Percentiles rank a stretch among this genome's conserved stretches.
Conservation (phyloP, 192 early-diverging fungal genomes). For the Pilobolus umbonatus region DNA sequence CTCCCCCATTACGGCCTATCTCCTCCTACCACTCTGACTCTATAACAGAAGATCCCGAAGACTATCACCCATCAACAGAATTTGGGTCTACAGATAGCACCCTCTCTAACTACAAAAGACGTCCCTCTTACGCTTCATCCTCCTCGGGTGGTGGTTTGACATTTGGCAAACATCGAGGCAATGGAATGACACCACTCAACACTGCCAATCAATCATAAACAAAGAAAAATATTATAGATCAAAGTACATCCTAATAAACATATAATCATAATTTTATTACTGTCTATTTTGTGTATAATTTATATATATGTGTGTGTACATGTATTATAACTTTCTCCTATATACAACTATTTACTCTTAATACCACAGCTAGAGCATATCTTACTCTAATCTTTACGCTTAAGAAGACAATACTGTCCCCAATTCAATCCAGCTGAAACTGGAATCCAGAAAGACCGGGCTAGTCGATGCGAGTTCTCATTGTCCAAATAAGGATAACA, state of each 20-base stretch:
- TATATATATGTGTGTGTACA: background rate
- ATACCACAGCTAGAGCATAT: background rate
- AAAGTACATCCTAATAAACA: too few species aligned
- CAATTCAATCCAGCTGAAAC: constrained; percentile 43
- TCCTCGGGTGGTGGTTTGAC: constrained; percentile 13
- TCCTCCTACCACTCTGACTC: constrained; percentile 12
- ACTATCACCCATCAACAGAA: too few species aligned
- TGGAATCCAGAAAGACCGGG: constrained; percentile 54
- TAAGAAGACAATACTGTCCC: constrained; percentile 61
- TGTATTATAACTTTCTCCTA: background rate
- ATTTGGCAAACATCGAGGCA: constrained; percentile 11
- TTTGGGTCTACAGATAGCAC: background rate
- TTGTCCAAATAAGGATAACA: constrained; percentile 67
- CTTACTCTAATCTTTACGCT: constrained; percentile 14
- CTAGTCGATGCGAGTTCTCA: constrained; percentile 38
- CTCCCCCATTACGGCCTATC: background rate
- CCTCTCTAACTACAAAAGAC: background rate
- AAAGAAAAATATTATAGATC: too few species aligned
- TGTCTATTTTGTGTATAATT: too few species aligned
- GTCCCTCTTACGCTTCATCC: constrained; percentile 8
- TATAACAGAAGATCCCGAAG: background rate
- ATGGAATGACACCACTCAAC: constrained; percentile 12
- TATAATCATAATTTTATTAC: too few species aligned
- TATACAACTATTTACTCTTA: background rate
- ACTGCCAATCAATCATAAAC: too few species aligned